Percentiles rank a stretch among this genome's conserved stretches.
phyloP scores from a whole-genome alignment of 768 basidiomycete species.

The Nevesoporus exiguus region DNA sequence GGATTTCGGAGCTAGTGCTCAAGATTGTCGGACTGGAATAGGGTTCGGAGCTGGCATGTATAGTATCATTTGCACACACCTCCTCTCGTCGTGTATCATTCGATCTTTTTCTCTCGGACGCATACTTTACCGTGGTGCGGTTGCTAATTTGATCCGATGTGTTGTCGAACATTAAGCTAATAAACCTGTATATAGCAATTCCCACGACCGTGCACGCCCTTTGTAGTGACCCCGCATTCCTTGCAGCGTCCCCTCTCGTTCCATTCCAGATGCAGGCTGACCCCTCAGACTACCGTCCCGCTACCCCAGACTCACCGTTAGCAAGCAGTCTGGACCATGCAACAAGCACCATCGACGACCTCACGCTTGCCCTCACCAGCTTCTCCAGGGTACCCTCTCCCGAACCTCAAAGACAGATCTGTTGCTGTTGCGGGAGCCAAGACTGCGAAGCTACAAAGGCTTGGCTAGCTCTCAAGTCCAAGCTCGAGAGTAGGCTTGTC shows the following conservation, averaged over 20 bases:
- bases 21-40: conserved; percentile 44
- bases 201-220: conserved; percentile 10
- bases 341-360: conserved; percentile 69
- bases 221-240: conserved; percentile 1
- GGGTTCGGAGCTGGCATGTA: conserved; percentile 15
- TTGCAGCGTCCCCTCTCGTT: not conserved
- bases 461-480: conserved; percentile 63
- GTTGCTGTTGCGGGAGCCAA: conserved; percentile 65
- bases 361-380: conserved; percentile 67
- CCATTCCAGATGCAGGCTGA: conserved; percentile 24
- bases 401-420: conserved; percentile 49
- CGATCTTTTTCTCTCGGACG: not conserved
- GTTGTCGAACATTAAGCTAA: not conserved
- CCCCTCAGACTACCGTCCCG: conserved; percentile 33
- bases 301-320: conserved; percentile 50
- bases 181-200: conserved; percentile 15
- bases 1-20: conserved; percentile 64
- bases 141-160: not conserved
- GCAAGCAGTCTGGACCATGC: conserved; percentile 50
- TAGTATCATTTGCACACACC: conserved; percentile 12
- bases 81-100: not conserved
- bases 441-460: conserved; percentile 62
- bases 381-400: conserved; percentile 76
- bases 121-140: conserved; percentile 2
- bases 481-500: conserved; percentile 72